A percentile compares a stretch with the other conserved stretches of the same genome.
These are phyloP conservation scores for Eutypella sp. DNA, from an alignment of 2,329 filamentous ascomycete species.

Conservation along the genomic window DNA sequence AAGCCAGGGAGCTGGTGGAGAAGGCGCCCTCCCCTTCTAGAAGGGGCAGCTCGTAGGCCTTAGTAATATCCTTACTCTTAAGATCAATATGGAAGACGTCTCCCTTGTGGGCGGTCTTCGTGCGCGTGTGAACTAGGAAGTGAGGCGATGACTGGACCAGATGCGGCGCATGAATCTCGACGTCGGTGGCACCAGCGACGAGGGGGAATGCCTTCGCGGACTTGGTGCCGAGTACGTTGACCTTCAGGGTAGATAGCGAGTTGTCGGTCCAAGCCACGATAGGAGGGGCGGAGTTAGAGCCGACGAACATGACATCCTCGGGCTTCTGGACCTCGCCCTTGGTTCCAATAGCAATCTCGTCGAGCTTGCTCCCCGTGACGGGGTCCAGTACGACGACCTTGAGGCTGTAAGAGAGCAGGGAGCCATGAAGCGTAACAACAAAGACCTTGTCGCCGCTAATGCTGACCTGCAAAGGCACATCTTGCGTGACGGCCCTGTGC, in stretches of 20 bases:
- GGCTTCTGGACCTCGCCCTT: constrained; percentile 66
- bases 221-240: constrained; percentile 65
- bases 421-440: constrained; percentile 69
- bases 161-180: constrained; percentile 70
- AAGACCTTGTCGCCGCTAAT: constrained; percentile 67
- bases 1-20: constrained; percentile 69
- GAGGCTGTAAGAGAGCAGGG: constrained; percentile 66
- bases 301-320: constrained; percentile 67
- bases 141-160: constrained; percentile 68
- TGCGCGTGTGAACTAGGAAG: constrained; percentile 79
- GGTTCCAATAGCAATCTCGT: constrained; percentile 66
- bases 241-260: constrained; percentile 55
- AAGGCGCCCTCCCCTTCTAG: constrained; percentile 68
- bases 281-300: constrained; percentile 69
- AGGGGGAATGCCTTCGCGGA: constrained; percentile 50
- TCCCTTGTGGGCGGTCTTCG: constrained; percentile 66
- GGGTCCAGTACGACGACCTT: constrained; percentile 71
- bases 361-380: constrained; percentile 64
- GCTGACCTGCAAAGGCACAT: constrained; percentile 71
- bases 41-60: constrained; percentile 74
- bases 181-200: constrained; percentile 38
- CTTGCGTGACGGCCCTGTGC: constrained; percentile 61
- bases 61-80: constrained; percentile 62
- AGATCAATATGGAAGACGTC: constrained; percentile 82
- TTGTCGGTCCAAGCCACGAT: constrained; percentile 72